Percentiles rank a stretch among this genome's conserved stretches.
These are phyloP conservation scores for Aspergillus ochraceoroseus DNA, from an alignment of 2,329 filamentous ascomycete species.

Conservation along the genomic window DNA sequence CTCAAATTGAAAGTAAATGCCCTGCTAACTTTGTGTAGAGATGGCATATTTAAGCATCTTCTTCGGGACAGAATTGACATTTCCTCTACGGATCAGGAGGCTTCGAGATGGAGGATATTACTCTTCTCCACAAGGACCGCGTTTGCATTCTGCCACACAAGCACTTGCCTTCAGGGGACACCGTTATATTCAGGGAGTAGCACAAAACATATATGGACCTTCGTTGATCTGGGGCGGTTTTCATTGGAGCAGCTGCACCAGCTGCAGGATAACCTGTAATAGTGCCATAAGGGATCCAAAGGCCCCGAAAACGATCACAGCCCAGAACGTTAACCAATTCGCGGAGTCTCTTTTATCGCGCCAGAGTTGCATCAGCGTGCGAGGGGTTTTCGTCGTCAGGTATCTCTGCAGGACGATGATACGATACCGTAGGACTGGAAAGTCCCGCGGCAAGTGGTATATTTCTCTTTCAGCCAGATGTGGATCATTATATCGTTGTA, in stretches of 20 bases:
- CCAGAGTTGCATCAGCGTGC: background rate
- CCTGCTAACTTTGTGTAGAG: conserved; percentile 7
- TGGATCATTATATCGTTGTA: background rate
- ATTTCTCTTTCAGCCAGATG: background rate
- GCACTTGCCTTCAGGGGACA: conserved; percentile 48
- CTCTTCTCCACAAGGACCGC: conserved; percentile 49
- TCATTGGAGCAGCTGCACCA: background rate
- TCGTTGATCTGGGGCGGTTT: background rate
- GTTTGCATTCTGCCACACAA: conserved; percentile 60
- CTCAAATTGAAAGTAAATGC: too few species aligned
- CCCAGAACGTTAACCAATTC: conserved; percentile 5
- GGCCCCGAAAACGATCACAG: conserved; percentile 8
- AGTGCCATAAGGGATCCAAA: conserved; percentile 7
- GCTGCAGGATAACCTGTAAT: conserved; percentile 6
- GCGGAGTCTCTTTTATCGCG: conserved; percentile 2
- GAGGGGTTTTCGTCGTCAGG: background rate
- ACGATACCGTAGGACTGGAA: conserved; percentile 1
- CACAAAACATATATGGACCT: background rate
- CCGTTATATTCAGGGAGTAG: conserved; percentile 53
- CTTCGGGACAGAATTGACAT: conserved; percentile 51
- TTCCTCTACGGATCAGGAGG: conserved; percentile 50
- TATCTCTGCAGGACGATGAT: background rate
- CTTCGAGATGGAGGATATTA: conserved; percentile 53
- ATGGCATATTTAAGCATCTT: conserved; percentile 53
- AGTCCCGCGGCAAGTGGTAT: conserved; percentile 1